phyloP scores from a whole-genome alignment of 345 rosid genomes.

The Salix viminalis region DNA sequence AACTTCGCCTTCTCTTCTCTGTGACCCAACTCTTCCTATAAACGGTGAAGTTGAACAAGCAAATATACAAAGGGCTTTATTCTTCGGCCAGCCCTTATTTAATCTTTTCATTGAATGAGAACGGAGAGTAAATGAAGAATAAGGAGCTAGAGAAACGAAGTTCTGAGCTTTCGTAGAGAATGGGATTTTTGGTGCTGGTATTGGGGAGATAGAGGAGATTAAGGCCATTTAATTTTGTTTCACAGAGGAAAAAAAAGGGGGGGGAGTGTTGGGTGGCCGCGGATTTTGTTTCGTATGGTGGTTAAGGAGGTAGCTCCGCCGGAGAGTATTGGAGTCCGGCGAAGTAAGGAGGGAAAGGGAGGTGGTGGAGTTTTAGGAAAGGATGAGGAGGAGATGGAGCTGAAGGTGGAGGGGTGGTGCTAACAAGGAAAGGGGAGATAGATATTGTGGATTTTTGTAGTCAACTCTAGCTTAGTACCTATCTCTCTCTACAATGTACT shows the following conservation, averaged over 20 bases:
- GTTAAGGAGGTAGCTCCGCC: background rate
- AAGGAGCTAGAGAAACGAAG: constrained; percentile 3
- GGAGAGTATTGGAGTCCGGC: constrained; percentile 24
- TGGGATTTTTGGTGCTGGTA: constrained; percentile 19
- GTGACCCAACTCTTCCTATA: constrained; percentile 69
- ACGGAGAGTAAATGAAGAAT: constrained; percentile 10
- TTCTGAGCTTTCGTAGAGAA: background rate
- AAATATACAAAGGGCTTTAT: constrained; percentile 29
- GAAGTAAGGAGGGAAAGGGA: constrained; percentile 7
- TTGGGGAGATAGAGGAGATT: constrained; percentile 12
- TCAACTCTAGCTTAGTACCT: too few relatives aligned
- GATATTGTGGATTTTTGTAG: too few relatives aligned
- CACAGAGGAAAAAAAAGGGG: background rate
- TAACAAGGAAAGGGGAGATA: background rate
- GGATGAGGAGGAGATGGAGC: constrained; percentile 16
- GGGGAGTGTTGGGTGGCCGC: background rate
- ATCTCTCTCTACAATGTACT: too few relatives aligned
- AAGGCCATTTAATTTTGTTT: constrained; percentile 33
- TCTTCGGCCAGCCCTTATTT: constrained; percentile 1
- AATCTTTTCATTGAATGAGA: constrained; percentile 8
- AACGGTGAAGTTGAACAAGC: constrained; percentile 72
- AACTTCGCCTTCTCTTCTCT: constrained; percentile 69
- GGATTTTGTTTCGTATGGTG: background rate
- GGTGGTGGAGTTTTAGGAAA: constrained; percentile 18
- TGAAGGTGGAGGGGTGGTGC: background rate